These are phyloP conservation scores for Actinidia polygama DNA, from an alignment of 179 eudicot genomes.

Conservation along the genomic window DNA sequence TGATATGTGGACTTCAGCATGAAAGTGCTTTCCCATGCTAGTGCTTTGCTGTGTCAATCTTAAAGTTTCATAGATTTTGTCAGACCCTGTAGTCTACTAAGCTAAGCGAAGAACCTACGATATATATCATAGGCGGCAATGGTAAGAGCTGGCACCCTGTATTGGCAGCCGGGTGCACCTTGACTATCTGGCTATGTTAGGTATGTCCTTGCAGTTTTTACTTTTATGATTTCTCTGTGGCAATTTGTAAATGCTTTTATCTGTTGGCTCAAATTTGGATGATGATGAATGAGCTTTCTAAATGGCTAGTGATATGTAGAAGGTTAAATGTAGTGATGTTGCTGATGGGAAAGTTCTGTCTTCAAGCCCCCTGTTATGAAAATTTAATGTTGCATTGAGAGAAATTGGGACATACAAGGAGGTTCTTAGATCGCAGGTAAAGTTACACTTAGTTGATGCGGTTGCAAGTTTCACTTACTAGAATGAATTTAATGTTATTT, in stretches of 20 bases:
- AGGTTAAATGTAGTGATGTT: background rate
- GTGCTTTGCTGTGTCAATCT: background rate
- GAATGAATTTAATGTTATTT: too few relatives aligned
- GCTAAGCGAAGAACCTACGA: too few relatives aligned
- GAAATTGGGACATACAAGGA: conserved; percentile 99
- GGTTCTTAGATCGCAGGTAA: conserved; percentile 98
- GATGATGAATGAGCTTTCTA: conserved; percentile 6
- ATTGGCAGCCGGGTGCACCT: too few relatives aligned
- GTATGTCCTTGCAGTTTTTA: background rate
- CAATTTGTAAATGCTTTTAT: background rate
- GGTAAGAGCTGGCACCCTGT: too few relatives aligned
- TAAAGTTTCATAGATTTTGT: background rate
- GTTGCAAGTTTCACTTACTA: too few relatives aligned
- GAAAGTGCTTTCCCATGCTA: background rate
- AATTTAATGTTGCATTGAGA: conserved; percentile 94
- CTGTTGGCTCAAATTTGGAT: background rate
- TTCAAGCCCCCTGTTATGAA: conserved; percentile 96
- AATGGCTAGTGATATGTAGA: background rate
- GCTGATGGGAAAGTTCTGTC: conserved; percentile 14
- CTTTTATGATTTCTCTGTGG: background rate
- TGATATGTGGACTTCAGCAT: background rate
- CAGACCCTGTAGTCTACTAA: too few relatives aligned
- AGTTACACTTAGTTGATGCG: too few relatives aligned
- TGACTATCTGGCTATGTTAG: background rate
- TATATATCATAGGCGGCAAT: too few relatives aligned